phyloP scores from a whole-genome alignment of 2,329 filamentous ascomycete species.

The Alternaria gaisen region DNA sequence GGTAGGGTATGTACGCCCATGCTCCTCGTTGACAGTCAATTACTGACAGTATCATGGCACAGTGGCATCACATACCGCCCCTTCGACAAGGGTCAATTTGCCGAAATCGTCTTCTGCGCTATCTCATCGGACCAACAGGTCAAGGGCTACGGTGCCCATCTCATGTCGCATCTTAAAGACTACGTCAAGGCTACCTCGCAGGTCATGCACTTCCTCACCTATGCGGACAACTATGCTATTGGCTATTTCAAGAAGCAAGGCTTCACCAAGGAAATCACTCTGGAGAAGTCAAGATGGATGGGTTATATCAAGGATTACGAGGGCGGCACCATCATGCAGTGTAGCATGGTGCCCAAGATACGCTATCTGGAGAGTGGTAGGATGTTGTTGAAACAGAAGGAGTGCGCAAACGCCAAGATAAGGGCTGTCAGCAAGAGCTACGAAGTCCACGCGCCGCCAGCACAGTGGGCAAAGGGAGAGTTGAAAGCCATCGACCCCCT shows the following conservation, averaged over 20 bases:
- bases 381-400: constrained; percentile 97
- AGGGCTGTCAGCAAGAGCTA: constrained; percentile 89
- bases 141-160: constrained; percentile 95
- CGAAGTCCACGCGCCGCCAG: constrained; percentile 83
- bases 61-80: constrained; percentile 96
- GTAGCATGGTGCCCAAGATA: constrained; percentile 93
- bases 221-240: constrained; percentile 98
- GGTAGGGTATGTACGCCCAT: constrained; percentile 64
- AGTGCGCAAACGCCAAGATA: constrained; percentile 93
- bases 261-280: constrained; percentile 97
- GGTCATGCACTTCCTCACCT: constrained; percentile 98
- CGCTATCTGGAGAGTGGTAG: constrained; percentile 92
- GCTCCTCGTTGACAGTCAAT: not conserved
- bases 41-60: constrained; percentile 1
- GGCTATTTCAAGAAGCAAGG: constrained; percentile 99
- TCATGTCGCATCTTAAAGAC: constrained; percentile 98
- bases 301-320: constrained; percentile 99
- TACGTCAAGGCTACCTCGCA: constrained; percentile 97
- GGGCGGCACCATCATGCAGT: constrained; percentile 99
- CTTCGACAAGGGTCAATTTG: constrained; percentile 90
- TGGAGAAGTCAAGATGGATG: constrained; percentile 94
- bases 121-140: constrained; percentile 98
- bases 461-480: constrained; percentile 79
- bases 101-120: constrained; percentile 98
- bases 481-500: constrained; percentile 80